A percentile compares a stretch with the other conserved stretches of the same genome.
Conservation (phyloP, 495 filamentous ascomycete species). For the Xylaria cubensis region DNA sequence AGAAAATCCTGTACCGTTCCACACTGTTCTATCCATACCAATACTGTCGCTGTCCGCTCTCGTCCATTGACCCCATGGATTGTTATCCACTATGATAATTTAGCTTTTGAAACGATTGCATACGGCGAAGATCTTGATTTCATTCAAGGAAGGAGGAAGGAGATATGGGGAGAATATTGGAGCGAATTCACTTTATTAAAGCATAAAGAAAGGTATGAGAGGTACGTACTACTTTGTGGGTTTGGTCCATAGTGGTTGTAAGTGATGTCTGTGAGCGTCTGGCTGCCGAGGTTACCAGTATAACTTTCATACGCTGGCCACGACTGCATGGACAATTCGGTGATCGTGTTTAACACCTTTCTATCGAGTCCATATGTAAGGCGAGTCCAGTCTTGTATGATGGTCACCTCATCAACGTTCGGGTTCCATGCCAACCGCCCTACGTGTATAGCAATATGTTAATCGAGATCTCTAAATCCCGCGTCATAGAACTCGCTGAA, state of each 20-base stretch:
- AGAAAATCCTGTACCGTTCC: conserved; percentile 68
- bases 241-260: conserved; percentile 72
- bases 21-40: conserved; percentile 75
- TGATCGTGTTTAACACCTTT: conserved; percentile 63
- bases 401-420: conserved; percentile 43
- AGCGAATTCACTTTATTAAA: not conserved
- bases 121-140: not conserved
- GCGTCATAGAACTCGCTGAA: not conserved
- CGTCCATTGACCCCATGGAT: conserved; percentile 78
- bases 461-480: not conserved
- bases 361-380: conserved; percentile 67
- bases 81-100: conserved; percentile 57
- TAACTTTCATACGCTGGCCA: conserved; percentile 77
- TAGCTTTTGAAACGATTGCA: not conserved
- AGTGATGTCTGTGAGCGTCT: conserved; percentile 72
- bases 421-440: conserved; percentile 69
- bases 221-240: conserved; percentile 47
- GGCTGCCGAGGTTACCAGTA: conserved; percentile 72
- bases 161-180: not conserved
- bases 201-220: not conserved
- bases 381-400: conserved; percentile 69
- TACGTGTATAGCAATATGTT: not conserved
- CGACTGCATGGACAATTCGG: conserved; percentile 69
- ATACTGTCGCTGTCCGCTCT: conserved; percentile 64
- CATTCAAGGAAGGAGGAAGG: not conserved